Percentiles rank a stretch among this genome's conserved stretches.
Evolutionary conservation across 192 early-diverging fungal species (phyloP).

Genomic region (Linnemannia schmuckeri): DNA sequence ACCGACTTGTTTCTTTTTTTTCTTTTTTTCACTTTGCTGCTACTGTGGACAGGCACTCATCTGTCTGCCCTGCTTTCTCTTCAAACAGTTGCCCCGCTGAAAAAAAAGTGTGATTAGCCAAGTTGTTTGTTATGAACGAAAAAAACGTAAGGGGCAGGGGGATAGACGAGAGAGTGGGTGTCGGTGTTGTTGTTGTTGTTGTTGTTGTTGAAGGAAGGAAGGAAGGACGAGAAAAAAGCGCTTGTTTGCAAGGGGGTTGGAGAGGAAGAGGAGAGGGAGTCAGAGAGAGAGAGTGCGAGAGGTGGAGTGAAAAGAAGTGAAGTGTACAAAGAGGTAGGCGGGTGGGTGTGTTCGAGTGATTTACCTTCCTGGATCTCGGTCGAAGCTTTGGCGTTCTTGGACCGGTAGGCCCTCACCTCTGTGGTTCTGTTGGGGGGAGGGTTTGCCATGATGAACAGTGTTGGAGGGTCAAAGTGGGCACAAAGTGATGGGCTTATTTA

Average conservation of each 20-base stretch:
- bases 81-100: neutral
- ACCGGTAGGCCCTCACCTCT: conserved; percentile 14
- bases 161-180: too few species aligned
- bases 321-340: neutral
- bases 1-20: neutral
- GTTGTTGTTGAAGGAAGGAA: neutral
- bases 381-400: conserved; percentile 38
- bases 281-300: neutral
- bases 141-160: neutral
- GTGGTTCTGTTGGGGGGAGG: conserved; percentile 11
- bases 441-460: conserved; percentile 15
- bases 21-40: neutral
- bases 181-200: neutral
- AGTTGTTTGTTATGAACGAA: neutral
- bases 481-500: too few species aligned
- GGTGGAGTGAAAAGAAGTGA: neutral
- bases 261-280: neutral
- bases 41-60: neutral
- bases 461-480: neutral
- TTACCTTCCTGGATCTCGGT: conserved; percentile 48
- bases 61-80: neutral
- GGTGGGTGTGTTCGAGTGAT: neutral
- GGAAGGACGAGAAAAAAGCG: neutral
- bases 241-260: conserved; percentile 8
- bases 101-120: neutral